phyloP scores from a whole-genome alignment of 2,329 filamentous ascomycete genomes.

The Fusarium secorum region DNA sequence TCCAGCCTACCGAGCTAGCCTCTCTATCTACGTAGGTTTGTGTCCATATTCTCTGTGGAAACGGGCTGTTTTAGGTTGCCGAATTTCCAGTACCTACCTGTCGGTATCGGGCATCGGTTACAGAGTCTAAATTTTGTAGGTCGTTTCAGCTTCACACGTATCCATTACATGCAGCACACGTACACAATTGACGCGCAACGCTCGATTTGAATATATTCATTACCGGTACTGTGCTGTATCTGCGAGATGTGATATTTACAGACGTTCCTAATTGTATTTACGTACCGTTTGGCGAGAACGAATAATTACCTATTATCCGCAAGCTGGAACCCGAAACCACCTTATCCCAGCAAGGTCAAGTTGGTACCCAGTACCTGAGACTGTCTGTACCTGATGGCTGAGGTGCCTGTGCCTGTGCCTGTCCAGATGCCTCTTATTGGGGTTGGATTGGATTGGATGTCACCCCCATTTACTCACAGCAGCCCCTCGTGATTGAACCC shows the following conservation, averaged over 20 bases:
- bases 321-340: not conserved
- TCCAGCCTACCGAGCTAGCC: not conserved
- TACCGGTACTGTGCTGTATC: not conserved
- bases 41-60: not conserved
- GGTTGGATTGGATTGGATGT: not conserved
- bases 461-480: slow-evolving; percentile 3
- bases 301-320: not conserved
- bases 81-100: not conserved
- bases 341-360: not conserved
- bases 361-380: not conserved
- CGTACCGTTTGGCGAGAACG: not conserved
- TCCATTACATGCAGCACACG: not conserved
- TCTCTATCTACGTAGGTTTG: not conserved
- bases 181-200: slow-evolving; percentile 17
- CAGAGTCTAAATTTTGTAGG: slow-evolving; percentile 8
- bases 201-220: not conserved
- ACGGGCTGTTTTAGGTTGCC: slow-evolving; percentile 10
- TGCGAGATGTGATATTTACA: not conserved
- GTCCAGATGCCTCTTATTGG: not conserved
- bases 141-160: slow-evolving; percentile 31
- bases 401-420: slow-evolving; percentile 1
- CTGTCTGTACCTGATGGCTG: not conserved
- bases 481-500: slow-evolving; percentile 15
- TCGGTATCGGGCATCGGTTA: not conserved
- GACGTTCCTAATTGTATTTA: not conserved